These are phyloP conservation scores for Apiospora marii DNA, from an alignment of 2,329 filamentous ascomycete genomes.

Conservation along the genomic window DNA sequence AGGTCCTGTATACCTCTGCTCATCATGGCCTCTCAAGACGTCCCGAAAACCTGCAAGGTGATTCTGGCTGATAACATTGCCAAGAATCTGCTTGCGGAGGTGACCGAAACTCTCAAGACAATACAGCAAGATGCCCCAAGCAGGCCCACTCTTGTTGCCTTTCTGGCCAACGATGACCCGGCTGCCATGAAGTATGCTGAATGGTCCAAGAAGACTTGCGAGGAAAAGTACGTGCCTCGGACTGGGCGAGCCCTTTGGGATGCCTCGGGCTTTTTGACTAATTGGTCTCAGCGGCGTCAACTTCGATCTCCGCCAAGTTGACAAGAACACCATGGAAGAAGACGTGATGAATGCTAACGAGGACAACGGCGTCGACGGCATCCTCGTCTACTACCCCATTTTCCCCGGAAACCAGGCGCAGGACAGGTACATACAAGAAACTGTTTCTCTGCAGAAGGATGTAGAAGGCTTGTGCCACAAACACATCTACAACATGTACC, in stretches of 20 bases:
- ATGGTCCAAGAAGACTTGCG: constrained; percentile 96
- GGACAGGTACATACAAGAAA: constrained; percentile 95
- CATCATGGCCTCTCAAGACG: constrained; percentile 51
- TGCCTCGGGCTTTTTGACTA: constrained; percentile 26
- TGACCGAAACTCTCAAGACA: constrained; percentile 76
- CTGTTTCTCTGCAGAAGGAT: constrained; percentile 88
- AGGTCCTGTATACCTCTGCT: constrained; percentile 21
- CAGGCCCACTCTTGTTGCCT: constrained; percentile 84
- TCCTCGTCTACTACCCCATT: constrained; percentile 98
- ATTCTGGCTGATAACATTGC: constrained; percentile 88
- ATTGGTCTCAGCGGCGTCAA: constrained; percentile 74
- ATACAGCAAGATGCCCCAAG: constrained; percentile 63
- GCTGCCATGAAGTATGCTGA: constrained; percentile 93
- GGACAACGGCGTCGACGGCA: constrained; percentile 80
- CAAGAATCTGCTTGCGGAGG: constrained; percentile 80
- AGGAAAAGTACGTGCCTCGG: constrained; percentile 79
- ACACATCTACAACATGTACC: constrained; percentile 99
- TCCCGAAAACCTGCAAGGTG: constrained; percentile 85
- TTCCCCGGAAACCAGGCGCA: constrained; percentile 81
- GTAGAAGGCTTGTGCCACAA: constrained; percentile 94
- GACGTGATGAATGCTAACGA: constrained; percentile 85
- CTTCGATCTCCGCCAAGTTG: constrained; percentile 84
- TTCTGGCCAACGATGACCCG: constrained; percentile 90
- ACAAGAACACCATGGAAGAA: constrained; percentile 90
- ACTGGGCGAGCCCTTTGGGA: constrained; percentile 22